A percentile compares a stretch with the other conserved stretches of the same genome.
phyloP scores from a whole-genome alignment of 1,139 yeast genomes.

The Scheffersomyces segobiensis region DNA sequence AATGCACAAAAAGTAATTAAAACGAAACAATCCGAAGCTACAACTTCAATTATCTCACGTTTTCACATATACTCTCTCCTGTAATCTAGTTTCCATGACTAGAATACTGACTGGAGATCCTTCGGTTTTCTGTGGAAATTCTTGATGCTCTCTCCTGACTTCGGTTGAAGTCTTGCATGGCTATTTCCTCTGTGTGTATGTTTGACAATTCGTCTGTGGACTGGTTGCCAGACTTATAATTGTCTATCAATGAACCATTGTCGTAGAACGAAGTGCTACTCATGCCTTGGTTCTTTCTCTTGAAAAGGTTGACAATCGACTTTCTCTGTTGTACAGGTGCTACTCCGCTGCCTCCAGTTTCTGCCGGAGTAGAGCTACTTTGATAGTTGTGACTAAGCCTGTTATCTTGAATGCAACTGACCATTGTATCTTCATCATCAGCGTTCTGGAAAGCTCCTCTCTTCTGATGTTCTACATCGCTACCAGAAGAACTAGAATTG shows the following conservation, averaged over 20 bases:
- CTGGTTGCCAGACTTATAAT: slow-evolving; percentile 19
- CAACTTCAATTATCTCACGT: not conserved
- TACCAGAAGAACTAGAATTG: slow-evolving; percentile 12
- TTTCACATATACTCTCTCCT: not conserved
- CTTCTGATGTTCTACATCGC: slow-evolving; percentile 14
- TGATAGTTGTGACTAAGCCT: not conserved
- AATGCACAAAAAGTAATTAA: not conserved
- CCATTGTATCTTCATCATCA: slow-evolving; percentile 1
- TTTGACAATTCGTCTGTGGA: slow-evolving; percentile 6
- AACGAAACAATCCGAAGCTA: not conserved
- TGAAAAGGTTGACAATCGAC: slow-evolving; percentile 27
- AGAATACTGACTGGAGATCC: slow-evolving; percentile 9
- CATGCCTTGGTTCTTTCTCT: slow-evolving; percentile 23
- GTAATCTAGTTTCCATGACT: not conserved
- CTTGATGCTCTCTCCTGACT: slow-evolving; percentile 23
- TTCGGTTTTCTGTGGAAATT: slow-evolving; percentile 26
- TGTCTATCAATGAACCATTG: slow-evolving; percentile 32
- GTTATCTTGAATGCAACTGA: not conserved
- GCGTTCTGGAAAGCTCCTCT: not conserved
- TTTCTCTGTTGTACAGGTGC: slow-evolving; percentile 13
- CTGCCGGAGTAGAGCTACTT: not conserved
- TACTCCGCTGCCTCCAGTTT: not conserved
- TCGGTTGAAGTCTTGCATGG: slow-evolving; percentile 44
- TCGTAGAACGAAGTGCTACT: slow-evolving; percentile 24
- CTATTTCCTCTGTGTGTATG: slow-evolving; percentile 50